Conservation (phyloP, 1,139 yeast genomes). For the Yarrowia galli region DNA sequence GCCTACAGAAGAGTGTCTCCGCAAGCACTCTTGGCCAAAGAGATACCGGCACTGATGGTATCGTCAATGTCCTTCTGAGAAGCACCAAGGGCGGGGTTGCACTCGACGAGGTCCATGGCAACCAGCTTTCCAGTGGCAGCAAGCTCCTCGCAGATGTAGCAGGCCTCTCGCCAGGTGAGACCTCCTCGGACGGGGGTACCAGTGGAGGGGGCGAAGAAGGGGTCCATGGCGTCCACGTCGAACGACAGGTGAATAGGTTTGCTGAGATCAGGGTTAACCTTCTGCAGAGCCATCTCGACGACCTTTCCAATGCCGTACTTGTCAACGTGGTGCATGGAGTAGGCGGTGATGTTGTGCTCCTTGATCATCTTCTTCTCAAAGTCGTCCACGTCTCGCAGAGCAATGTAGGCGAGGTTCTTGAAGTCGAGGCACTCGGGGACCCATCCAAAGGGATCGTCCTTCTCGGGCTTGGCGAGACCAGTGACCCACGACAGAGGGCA, state of each 20-base stretch:
- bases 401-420: constrained; percentile 85
- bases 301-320: constrained; percentile 92
- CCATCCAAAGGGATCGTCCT: constrained; percentile 64
- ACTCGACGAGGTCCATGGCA: constrained; percentile 91
- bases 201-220: constrained; percentile 92
- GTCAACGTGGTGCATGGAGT: constrained; percentile 95
- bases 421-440: constrained; percentile 74
- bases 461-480: constrained; percentile 68
- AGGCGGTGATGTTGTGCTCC: constrained; percentile 80
- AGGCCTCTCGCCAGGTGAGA: constrained; percentile 89
- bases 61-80: constrained; percentile 77
- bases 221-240: constrained; percentile 97
- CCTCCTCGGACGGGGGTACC: constrained; percentile 99
- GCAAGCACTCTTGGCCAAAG: constrained; percentile 90
- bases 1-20: constrained; percentile 82
- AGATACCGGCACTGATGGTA: constrained; percentile 89
- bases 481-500: constrained; percentile 92
- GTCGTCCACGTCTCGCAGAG: constrained; percentile 89
- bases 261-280: constrained; percentile 75
- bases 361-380: constrained; percentile 80
- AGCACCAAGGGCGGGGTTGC: constrained; percentile 88
- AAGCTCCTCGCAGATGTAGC: constrained; percentile 88
- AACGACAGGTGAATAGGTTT: constrained; percentile 88
- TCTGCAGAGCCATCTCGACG: constrained; percentile 86
- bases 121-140: constrained; percentile 87